These are phyloP conservation scores for Setaria italica DNA, from an alignment of 202 grass and related monocot species.

Conservation along the genomic window DNA sequence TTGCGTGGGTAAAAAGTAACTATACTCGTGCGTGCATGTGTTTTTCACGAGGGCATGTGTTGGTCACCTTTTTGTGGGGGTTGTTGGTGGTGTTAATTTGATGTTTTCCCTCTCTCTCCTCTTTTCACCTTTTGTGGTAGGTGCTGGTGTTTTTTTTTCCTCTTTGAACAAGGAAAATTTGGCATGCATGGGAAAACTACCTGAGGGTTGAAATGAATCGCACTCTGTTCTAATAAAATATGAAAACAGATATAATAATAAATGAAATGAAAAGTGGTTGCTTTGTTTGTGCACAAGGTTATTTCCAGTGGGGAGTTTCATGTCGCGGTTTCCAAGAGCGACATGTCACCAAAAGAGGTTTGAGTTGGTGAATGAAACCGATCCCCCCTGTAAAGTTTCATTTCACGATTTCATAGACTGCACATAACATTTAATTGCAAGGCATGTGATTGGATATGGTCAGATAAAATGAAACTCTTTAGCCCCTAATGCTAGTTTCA, in stretches of 20 bases:
- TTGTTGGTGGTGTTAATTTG: not conserved
- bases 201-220: not conserved
- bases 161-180: not conserved
- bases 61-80: not conserved
- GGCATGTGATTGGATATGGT: too few relatives aligned
- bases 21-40: not conserved
- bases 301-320: too few relatives aligned
- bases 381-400: too few relatives aligned
- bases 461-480: too few relatives aligned
- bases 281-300: not conserved
- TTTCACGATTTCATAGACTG: too few relatives aligned
- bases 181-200: not conserved
- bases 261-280: not conserved
- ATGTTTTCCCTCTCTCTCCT: too few relatives aligned
- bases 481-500: too few relatives aligned
- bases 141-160: not conserved
- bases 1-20: not conserved
- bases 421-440: too few relatives aligned
- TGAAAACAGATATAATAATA: not conserved
- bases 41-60: not conserved
- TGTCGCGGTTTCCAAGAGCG: too few relatives aligned
- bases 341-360: too few relatives aligned
- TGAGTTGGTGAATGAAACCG: too few relatives aligned
- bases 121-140: not conserved
- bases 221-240: not conserved